phyloP scores from a whole-genome alignment of 805 yeast genomes.

The Candida montana region DNA sequence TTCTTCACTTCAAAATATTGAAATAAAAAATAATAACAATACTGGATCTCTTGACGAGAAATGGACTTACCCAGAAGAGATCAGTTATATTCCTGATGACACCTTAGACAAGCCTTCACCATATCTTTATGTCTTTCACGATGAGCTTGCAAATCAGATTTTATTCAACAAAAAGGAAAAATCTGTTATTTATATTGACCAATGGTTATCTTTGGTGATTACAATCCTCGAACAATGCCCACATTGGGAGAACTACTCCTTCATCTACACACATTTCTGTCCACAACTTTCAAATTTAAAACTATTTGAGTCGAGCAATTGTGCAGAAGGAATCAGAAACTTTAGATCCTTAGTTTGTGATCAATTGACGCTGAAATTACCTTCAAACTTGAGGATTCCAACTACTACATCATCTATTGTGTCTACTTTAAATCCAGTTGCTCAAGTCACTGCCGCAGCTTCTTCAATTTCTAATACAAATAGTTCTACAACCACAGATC shows the following conservation, averaged over 20 bases:
- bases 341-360: constrained; percentile 49
- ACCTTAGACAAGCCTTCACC: constrained; percentile 37
- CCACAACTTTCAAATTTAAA: constrained; percentile 59
- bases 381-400: constrained; percentile 37
- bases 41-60: constrained; percentile 21
- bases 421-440: background rate
- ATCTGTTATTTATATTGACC: constrained; percentile 36
- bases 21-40: background rate
- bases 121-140: constrained; percentile 5
- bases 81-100: constrained; percentile 42
- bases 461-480: background rate
- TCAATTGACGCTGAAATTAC: constrained; percentile 49
- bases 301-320: constrained; percentile 37
- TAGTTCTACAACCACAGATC: background rate
- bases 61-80: constrained; percentile 62
- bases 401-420: constrained; percentile 12
- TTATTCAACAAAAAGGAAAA: constrained; percentile 21
- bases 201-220: constrained; percentile 48
- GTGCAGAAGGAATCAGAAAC: constrained; percentile 34
- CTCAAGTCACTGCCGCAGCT: background rate
- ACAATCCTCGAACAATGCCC: constrained; percentile 46
- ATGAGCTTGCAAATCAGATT: constrained; percentile 12
- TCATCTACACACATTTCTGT: constrained; percentile 60
- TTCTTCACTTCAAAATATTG: constrained; percentile 9
- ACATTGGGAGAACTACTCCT: constrained; percentile 71